Percentiles rank a stretch among this genome's conserved stretches.
Evolutionary conservation across 2,329 filamentous ascomycete species (phyloP).

Genomic region (Pyrenophora seminiperda): DNA sequence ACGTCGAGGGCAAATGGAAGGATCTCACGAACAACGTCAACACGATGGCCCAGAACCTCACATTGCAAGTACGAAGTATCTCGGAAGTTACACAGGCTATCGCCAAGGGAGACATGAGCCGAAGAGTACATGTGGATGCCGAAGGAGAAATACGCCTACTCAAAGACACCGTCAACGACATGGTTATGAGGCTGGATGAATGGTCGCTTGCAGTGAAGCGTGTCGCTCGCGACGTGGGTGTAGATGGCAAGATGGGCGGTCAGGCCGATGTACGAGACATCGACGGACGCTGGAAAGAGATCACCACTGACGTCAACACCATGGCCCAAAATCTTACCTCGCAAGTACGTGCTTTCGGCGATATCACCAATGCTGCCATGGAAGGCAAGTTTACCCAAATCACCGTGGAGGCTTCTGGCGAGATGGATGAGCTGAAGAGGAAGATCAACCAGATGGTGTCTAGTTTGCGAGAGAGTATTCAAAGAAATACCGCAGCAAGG

Average conservation of each 20-base stretch:
- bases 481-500: conserved; percentile 92
- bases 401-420: conserved; percentile 94
- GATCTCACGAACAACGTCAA: conserved; percentile 71
- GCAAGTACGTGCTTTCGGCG: conserved; percentile 95
- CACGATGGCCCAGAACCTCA: conserved; percentile 69
- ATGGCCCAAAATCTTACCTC: conserved; percentile 86
- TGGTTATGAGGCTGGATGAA: conserved; percentile 92
- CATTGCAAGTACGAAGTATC: conserved; percentile 79
- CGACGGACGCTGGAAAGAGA: conserved; percentile 96
- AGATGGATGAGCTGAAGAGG: conserved; percentile 98
- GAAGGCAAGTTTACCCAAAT: conserved; percentile 97
- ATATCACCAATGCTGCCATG: conserved; percentile 97
- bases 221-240: conserved; percentile 93
- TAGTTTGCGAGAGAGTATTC: conserved; percentile 92
- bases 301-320: conserved; percentile 94
- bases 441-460: conserved; percentile 99
- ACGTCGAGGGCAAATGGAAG: conserved; percentile 70
- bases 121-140: conserved; percentile 93
- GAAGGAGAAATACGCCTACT: conserved; percentile 92
- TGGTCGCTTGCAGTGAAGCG: conserved; percentile 96
- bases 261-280: conserved; percentile 94
- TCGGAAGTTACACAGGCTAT: conserved; percentile 94
- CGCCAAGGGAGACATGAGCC: conserved; percentile 92
- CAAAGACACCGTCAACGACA: conserved; percentile 98
- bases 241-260: conserved; percentile 97